Percentiles rank a stretch among this genome's conserved stretches.
Conservation (phyloP, 257 asterid genomes). For the Nicotiana otophora region DNA sequence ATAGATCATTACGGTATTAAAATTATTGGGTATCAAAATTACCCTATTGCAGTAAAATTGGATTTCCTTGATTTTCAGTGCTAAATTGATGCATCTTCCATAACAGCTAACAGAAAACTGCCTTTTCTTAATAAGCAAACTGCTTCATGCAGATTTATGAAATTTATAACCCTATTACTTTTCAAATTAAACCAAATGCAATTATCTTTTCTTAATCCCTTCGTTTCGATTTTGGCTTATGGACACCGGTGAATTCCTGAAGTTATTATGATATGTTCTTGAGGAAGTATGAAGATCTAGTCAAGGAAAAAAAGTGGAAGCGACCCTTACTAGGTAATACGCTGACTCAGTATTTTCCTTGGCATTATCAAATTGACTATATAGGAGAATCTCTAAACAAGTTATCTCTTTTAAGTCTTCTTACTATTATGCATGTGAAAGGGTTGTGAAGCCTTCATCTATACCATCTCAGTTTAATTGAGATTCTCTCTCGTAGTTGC, state of each 20-base stretch:
- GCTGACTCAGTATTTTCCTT: not conserved
- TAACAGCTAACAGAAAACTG: not conserved
- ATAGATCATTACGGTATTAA: not conserved
- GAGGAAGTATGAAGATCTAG: conserved; percentile 6
- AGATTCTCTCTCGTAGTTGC: not conserved
- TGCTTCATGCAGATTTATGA: not conserved
- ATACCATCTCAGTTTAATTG: not conserved
- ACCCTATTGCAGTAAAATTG: not conserved
- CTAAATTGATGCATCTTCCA: too few species aligned
- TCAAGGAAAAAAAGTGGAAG: conserved; percentile 10
- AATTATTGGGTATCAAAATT: not conserved
- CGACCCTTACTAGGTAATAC: not conserved
- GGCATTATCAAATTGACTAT: not conserved
- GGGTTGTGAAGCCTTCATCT: not conserved
- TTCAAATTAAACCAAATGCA: too few species aligned
- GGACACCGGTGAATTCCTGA: not conserved
- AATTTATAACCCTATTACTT: too few species aligned
- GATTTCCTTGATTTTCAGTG: not conserved
- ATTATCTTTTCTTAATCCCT: not conserved
- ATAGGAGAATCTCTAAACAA: not conserved
- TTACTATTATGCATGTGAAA: not conserved
- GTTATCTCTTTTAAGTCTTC: not conserved
- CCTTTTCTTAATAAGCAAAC: not conserved
- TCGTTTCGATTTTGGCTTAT: not conserved
- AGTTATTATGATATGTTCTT: conserved; percentile 15